Evolutionary conservation across 139 green algal species (phyloP), one percentile per base, ranked within the genome.

Genomic region (Asterochloris sp.): DNA sequence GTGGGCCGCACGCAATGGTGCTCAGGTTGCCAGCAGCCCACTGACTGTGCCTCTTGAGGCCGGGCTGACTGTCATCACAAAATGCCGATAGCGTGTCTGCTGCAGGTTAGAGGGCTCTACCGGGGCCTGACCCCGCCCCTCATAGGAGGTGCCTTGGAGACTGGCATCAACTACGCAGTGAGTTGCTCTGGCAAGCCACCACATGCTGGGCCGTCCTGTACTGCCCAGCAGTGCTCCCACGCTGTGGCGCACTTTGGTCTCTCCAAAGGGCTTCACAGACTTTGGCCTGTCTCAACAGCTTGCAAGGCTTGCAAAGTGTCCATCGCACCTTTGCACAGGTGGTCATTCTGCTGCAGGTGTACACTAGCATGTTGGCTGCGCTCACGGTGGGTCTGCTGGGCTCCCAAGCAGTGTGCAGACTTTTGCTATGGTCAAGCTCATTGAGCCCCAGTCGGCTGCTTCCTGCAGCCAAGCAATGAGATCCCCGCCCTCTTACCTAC

Each of bases 61-160:
- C 73, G n/a, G 16, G 63, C 27, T 15, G 73, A 29, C 11, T 67
- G 71, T n/a, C 60, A 10, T 8, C 38, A 38, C 23, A 0, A 29
- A 15, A 73, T 54, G n/a, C n/a, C n/a, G 29, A 17, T 27, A 29
- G 66, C 11, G 26, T 24, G 13, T 63, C 24, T 17, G 23, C n/a
- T 62, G 68, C 86, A 93, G 90, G 83, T 86, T 0, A 78, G 85
- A 12, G 89, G 90, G 0, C 83, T 96, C 27, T 97, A 93, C 82
- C 81, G 89, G 1, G 94, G 94, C 0, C 66, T 97, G 68, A 83
- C 85, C 14, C 82, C 91, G 0, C 94, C 93, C 4, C 85, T 97
- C 38, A 68, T 97, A 13, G 94, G 94, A 6, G 93, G 92, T n/a
- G 90, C 91, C 0, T 47, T 92, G 12, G 94, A 97, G 77, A 96